A percentile compares a stretch with the other conserved stretches of the same genome.
These are phyloP conservation scores for Termitomyces sp. DNA, from an alignment of 768 basidiomycete species.

Conservation along the genomic window DNA sequence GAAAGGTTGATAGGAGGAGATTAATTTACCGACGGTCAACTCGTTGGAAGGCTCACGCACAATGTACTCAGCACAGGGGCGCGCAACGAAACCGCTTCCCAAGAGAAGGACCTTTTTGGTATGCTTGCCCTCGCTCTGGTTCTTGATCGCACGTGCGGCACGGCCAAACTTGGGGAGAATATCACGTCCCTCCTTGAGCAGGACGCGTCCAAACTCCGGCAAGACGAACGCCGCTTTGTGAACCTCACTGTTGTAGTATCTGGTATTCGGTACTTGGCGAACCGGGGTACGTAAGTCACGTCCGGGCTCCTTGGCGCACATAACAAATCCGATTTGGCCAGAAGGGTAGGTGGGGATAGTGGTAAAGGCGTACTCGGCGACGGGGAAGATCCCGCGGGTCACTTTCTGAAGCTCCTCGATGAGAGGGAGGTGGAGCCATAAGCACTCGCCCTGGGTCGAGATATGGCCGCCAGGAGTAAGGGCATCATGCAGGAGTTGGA, in stretches of 20 bases:
- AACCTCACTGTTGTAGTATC: constrained; percentile 82
- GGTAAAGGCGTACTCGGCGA: constrained; percentile 87
- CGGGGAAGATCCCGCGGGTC: constrained; percentile 72
- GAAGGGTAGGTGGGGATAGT: constrained; percentile 98
- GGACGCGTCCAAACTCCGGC: constrained; percentile 84
- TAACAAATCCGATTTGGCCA: constrained; percentile 95
- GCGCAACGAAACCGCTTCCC: constrained; percentile 93
- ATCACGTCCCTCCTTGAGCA: constrained; percentile 71
- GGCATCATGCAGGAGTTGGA: constrained; percentile 88
- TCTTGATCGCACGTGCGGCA: constrained; percentile 40
- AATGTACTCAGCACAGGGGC: constrained; percentile 95
- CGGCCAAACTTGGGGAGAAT: constrained; percentile 75
- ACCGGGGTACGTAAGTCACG: constrained; percentile 73
- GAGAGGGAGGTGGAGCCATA: constrained; percentile 90
- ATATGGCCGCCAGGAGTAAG: constrained; percentile 88
- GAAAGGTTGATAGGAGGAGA: not conserved
- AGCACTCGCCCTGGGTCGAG: constrained; percentile 93
- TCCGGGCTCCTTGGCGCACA: constrained; percentile 74
- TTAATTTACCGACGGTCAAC: constrained; percentile 73
- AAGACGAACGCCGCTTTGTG: constrained; percentile 85
- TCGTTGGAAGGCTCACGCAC: constrained; percentile 75
- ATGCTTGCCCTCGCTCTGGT: constrained; percentile 32
- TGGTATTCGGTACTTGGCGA: constrained; percentile 64
- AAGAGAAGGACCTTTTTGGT: constrained; percentile 78
- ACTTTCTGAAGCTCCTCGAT: constrained; percentile 73